A percentile compares a stretch with the other conserved stretches of the same genome.
Evolutionary conservation across 176 grass and related monocot species (phyloP).

Genomic region (Carex kokanica): DNA sequence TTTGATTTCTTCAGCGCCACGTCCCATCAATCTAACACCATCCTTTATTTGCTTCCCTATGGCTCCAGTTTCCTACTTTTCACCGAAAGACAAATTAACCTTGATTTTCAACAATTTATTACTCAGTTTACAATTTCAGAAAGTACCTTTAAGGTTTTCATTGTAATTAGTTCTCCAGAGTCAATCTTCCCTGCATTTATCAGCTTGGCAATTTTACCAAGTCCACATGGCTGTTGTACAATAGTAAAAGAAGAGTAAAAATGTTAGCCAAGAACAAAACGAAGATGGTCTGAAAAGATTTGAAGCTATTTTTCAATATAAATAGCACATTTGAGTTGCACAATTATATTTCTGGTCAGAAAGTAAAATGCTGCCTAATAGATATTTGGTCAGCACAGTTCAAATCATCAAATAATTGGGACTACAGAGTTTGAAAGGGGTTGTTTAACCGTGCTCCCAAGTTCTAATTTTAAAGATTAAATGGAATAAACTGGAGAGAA

Average conservation of each 20-base stretch:
- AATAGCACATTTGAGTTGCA: too few relatives aligned
- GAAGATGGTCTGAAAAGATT: background rate
- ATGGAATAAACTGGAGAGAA: too few relatives aligned
- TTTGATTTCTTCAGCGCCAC: constrained; percentile 92
- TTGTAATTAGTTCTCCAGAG: constrained; percentile 88
- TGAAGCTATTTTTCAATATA: too few relatives aligned
- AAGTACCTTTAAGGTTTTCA: constrained; percentile 92
- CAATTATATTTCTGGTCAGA: background rate
- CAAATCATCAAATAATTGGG: background rate
- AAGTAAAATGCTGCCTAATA: background rate
- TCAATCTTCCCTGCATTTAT: constrained; percentile 92
- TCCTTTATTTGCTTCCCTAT: constrained; percentile 97
- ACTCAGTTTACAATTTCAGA: constrained; percentile 10
- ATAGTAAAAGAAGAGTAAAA: constrained; percentile 23
- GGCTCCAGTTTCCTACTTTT: constrained; percentile 61
- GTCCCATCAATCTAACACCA: constrained; percentile 91
- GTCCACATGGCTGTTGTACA: constrained; percentile 61
- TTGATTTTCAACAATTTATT: constrained; percentile 13
- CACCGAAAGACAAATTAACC: constrained; percentile 17
- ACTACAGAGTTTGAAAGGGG: background rate
- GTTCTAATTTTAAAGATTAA: too few relatives aligned
- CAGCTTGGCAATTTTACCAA: constrained; percentile 85
- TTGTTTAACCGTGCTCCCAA: too few relatives aligned
- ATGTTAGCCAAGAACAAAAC: background rate
- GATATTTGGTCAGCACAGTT: background rate